Conservation (phyloP, 345 rosid species). For the Arabis alpina region DNA sequence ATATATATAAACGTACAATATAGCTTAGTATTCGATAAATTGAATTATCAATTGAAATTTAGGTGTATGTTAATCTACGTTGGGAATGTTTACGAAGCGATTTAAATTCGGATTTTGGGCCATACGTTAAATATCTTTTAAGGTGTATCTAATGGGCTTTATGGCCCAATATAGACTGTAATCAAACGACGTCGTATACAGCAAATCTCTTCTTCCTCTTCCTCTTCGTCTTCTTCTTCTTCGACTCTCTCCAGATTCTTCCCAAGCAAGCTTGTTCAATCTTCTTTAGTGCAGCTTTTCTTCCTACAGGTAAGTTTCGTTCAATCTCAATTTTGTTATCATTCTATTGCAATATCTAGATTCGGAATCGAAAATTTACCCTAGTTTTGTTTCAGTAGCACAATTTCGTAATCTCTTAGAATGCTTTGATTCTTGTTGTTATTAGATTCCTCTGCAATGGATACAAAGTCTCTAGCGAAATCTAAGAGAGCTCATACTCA, state of each 20-base stretch:
- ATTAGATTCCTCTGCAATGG: slow-evolving; percentile 48
- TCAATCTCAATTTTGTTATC: not conserved
- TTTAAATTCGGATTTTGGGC: too few relatives aligned
- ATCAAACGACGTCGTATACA: not conserved
- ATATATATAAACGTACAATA: too few relatives aligned
- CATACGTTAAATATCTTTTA: not conserved
- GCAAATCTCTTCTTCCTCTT: not conserved
- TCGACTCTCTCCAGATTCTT: slow-evolving; percentile 12
- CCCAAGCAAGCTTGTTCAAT: slow-evolving; percentile 23
- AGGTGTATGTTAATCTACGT: too few relatives aligned
- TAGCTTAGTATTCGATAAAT: too few relatives aligned
- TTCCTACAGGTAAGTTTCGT: not conserved
- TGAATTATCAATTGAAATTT: too few relatives aligned
- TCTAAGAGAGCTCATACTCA: slow-evolving; percentile 89
- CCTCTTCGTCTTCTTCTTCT: too few relatives aligned
- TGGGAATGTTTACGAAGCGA: too few relatives aligned
- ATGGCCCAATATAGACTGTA: not conserved
- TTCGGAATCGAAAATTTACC: not conserved
- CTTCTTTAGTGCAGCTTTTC: slow-evolving; percentile 6
- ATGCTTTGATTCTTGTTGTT: not conserved
- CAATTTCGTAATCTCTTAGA: not conserved
- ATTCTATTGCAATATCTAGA: not conserved
- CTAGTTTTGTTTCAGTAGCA: not conserved
- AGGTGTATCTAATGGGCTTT: not conserved
- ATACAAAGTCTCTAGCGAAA: slow-evolving; percentile 74